Evolutionary conservation across 495 filamentous ascomycete genomes (phyloP).

Genomic region (Penicillium taxi): DNA sequence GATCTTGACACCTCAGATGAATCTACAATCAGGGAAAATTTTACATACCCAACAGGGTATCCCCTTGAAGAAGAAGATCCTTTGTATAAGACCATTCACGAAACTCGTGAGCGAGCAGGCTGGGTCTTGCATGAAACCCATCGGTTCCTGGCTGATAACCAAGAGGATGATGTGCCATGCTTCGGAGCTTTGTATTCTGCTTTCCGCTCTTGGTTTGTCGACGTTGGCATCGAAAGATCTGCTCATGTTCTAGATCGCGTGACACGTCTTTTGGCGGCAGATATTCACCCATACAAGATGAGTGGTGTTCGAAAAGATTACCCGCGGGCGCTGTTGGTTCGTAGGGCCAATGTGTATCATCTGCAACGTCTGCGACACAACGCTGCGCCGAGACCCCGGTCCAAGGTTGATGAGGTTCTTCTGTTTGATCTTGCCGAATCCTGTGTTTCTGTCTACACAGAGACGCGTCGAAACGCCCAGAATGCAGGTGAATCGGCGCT

Average conservation of each 20-base stretch:
- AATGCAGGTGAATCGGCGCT: conserved; percentile 85
- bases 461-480: conserved; percentile 89
- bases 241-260: conserved; percentile 89
- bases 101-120: conserved; percentile 72
- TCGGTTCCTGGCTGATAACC: conserved; percentile 68
- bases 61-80: conserved; percentile 54
- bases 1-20: conserved; percentile 67
- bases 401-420: conserved; percentile 72
- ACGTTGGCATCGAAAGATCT: conserved; percentile 91
- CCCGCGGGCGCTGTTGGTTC: conserved; percentile 77
- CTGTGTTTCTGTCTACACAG: conserved; percentile 87
- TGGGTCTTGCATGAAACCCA: conserved; percentile 75
- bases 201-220: conserved; percentile 93
- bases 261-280: conserved; percentile 68
- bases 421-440: conserved; percentile 86
- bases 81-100: conserved; percentile 67
- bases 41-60: conserved; percentile 81
- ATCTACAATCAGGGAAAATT: conserved; percentile 70
- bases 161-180: conserved; percentile 92
- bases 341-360: conserved; percentile 89
- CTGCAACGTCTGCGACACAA: conserved; percentile 90
- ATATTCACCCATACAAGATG: conserved; percentile 88
- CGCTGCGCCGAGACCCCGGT: conserved; percentile 73
- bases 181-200: conserved; percentile 89
- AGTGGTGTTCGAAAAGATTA: conserved; percentile 88